phyloP scores from a whole-genome alignment of 2,329 filamentous ascomycete species.

The Ploettnerulaceae sp. region DNA sequence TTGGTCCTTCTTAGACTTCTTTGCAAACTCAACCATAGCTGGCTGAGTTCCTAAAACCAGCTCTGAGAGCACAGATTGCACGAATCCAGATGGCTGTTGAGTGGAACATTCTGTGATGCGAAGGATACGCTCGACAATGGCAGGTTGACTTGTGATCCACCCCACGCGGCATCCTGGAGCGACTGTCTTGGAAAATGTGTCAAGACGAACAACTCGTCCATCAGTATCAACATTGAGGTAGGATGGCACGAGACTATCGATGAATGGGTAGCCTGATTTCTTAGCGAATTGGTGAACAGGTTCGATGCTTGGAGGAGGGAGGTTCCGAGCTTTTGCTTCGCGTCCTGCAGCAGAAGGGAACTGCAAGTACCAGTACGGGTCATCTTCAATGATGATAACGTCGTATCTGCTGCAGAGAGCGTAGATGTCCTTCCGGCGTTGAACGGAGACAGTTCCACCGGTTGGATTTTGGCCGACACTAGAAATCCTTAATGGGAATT shows the following conservation, averaged over 20 bases:
- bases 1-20: conserved; percentile 35
- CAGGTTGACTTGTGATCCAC: conserved; percentile 84
- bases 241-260: conserved; percentile 79
- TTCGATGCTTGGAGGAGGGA: conserved; percentile 23
- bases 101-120: conserved; percentile 75
- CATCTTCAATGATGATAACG: conserved; percentile 87
- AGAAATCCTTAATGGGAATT: conserved; percentile 14
- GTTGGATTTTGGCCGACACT: conserved; percentile 91
- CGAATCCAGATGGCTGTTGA: conserved; percentile 83
- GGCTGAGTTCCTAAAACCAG: conserved; percentile 68
- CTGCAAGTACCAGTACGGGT: conserved; percentile 94
- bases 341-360: conserved; percentile 62
- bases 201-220: conserved; percentile 81
- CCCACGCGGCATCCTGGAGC: conserved; percentile 86
- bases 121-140: conserved; percentile 65
- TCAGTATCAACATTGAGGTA: conserved; percentile 78
- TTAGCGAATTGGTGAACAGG: conserved; percentile 33
- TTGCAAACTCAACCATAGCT: conserved; percentile 41
- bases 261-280: conserved; percentile 66
- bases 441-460: conserved; percentile 65
- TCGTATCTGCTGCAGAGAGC: conserved; percentile 77
- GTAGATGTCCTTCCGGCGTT: conserved; percentile 75
- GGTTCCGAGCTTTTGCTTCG: conserved; percentile 36
- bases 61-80: conserved; percentile 76
- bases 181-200: conserved; percentile 92